phyloP scores from a whole-genome alignment of 768 basidiomycete genomes.

The Paxillus involutus region DNA sequence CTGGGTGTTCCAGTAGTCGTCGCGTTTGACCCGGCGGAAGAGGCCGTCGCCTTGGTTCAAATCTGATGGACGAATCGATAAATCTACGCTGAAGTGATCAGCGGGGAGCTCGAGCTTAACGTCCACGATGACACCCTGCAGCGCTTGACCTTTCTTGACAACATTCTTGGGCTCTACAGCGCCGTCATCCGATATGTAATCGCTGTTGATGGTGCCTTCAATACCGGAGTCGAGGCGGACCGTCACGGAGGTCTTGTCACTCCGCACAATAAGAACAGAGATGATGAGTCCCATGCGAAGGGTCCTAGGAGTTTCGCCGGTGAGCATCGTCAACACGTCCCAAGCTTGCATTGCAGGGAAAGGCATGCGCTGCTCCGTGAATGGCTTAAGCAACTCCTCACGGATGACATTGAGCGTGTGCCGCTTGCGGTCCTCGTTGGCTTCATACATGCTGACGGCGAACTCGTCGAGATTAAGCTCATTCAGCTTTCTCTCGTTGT shows the following conservation, averaged over 20 bases:
- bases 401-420: conserved; percentile 88
- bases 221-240: conserved; percentile 93
- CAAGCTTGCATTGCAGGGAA: conserved; percentile 67
- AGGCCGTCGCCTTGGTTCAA: conserved; percentile 59
- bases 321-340: conserved; percentile 94
- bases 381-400: conserved; percentile 79
- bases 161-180: conserved; percentile 42
- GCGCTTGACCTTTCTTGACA: conserved; percentile 75
- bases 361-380: conserved; percentile 65
- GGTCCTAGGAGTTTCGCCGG: conserved; percentile 83
- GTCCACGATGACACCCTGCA: conserved; percentile 77
- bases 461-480: conserved; percentile 96
- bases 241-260: conserved; percentile 41
- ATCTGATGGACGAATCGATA: conserved; percentile 70
- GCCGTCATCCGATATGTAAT: conserved; percentile 55
- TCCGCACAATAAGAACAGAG: conserved; percentile 66
- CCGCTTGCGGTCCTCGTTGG: conserved; percentile 83
- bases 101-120: conserved; percentile 61
- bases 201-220: conserved; percentile 71
- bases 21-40: conserved; percentile 58
- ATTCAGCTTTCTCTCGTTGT: conserved; percentile 76
- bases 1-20: conserved; percentile 65
- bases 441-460: conserved; percentile 85
- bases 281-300: conserved; percentile 80
- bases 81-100: conserved; percentile 66